Evolutionary conservation across 140 eudicot genomes (phyloP).

Genomic region (Ambrosia hybrid): DNA sequence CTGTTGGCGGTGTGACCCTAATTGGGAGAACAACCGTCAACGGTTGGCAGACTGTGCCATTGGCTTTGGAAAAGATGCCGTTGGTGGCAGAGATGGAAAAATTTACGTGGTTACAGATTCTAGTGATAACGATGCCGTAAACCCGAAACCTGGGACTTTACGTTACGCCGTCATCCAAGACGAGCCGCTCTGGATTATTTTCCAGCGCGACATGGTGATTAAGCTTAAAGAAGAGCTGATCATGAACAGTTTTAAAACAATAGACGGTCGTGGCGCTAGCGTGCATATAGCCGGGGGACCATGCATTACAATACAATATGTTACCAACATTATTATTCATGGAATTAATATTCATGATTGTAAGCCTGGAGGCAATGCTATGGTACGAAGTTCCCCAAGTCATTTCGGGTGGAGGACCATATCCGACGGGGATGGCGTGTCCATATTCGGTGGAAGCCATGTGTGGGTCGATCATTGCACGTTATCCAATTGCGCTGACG

Average conservation of each 20-base stretch:
- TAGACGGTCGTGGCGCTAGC: slow-evolving; percentile 46
- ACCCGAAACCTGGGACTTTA: slow-evolving; percentile 40
- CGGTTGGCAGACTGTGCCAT: slow-evolving; percentile 46
- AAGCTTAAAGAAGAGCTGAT: slow-evolving; percentile 37
- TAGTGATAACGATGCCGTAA: slow-evolving; percentile 33
- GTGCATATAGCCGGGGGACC: slow-evolving; percentile 47
- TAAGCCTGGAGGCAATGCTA: slow-evolving; percentile 38
- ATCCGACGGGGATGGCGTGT: slow-evolving; percentile 45
- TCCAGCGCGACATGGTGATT: slow-evolving; percentile 49
- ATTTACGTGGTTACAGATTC: slow-evolving; percentile 45
- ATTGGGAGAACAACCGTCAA: slow-evolving; percentile 45
- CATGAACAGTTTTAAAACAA: slow-evolving; percentile 45
- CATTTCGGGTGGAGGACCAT: slow-evolving; percentile 48
- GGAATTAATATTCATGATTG: slow-evolving; percentile 45
- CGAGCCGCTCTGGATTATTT: too few species aligned
- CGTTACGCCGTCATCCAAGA: slow-evolving; percentile 41
- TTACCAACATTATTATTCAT: slow-evolving; percentile 43
- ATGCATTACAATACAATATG: slow-evolving; percentile 46
- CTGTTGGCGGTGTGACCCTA: slow-evolving; percentile 43
- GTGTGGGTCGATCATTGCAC: slow-evolving; percentile 52
- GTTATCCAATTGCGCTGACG: slow-evolving; percentile 48
- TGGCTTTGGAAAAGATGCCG: slow-evolving; percentile 44
- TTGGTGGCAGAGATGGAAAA: slow-evolving; percentile 42
- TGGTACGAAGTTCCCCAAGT: slow-evolving; percentile 43
- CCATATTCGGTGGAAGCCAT: slow-evolving; percentile 43